A percentile compares a stretch with the other conserved stretches of the same genome.
These are phyloP conservation scores for Bacidia gigantensis DNA, from an alignment of 495 filamentous ascomycete species.

Conservation along the genomic window DNA sequence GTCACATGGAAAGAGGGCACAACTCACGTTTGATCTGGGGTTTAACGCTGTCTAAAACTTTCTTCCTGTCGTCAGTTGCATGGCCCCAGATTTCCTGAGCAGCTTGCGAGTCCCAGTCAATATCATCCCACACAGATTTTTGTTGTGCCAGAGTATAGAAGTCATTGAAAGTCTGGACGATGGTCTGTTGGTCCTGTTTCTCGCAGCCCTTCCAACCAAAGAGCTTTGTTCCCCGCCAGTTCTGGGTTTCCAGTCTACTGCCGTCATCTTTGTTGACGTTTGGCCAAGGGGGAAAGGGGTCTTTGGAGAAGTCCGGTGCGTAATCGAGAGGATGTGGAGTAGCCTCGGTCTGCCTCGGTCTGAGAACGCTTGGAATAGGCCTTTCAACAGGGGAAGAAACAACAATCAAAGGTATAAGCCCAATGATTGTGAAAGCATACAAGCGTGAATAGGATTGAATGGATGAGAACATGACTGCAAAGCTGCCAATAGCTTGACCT, in stretches of 20 bases:
- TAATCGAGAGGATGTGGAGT: neutral
- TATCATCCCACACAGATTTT: neutral
- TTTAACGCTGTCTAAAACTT: neutral
- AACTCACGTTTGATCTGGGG: neutral
- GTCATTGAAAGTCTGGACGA: neutral
- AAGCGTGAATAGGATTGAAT: too few relatives aligned
- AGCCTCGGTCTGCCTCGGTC: neutral
- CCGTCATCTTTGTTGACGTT: neutral
- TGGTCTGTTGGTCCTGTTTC: neutral
- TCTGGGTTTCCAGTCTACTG: neutral
- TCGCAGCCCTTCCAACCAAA: neutral
- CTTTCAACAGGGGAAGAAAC: neutral
- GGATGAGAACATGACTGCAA: too few relatives aligned
- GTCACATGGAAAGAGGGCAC: neutral
- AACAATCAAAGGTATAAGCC: too few relatives aligned
- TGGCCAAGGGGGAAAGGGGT: neutral
- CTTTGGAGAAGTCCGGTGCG: neutral
- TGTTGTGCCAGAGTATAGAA: neutral
- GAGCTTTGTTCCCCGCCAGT: neutral
- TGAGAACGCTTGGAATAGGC: neutral
- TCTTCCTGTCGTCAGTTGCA: neutral
- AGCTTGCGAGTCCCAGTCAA: neutral
- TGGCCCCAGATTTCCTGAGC: neutral
- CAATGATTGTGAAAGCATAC: too few relatives aligned
- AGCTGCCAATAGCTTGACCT: too few relatives aligned